Evolutionary conservation across 306 rosid species (phyloP).

Genomic region (Rosa lucieae): DNA sequence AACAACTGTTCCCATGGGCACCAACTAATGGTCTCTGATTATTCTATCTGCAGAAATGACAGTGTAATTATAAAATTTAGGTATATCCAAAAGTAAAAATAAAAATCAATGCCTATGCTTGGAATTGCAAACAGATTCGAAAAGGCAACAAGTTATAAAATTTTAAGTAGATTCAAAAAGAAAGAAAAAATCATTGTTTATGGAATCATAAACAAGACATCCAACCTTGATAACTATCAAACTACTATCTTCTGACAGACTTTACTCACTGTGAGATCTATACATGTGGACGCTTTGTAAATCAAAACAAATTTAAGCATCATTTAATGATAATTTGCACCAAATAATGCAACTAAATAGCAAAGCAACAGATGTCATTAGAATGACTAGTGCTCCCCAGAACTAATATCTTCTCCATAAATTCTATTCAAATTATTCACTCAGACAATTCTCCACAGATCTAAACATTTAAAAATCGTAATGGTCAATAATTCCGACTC

Average conservation of each 20-base stretch:
- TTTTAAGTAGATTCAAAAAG: not conserved
- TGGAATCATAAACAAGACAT: not conserved
- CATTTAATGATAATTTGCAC: not conserved
- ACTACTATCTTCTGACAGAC: not conserved
- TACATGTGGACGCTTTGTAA: not conserved
- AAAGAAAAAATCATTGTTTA: not conserved
- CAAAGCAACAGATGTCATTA: not conserved
- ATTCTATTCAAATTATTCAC: not conserved
- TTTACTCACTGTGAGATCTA: constrained; percentile 8
- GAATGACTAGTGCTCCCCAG: not conserved
- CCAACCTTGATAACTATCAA: not conserved
- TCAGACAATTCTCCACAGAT: too few species aligned
- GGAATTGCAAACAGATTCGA: not conserved
- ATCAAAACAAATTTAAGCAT: not conserved
- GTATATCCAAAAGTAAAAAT: not conserved
- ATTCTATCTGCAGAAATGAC: constrained; percentile 32
- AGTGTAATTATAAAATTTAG: not conserved
- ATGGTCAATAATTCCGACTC: not conserved
- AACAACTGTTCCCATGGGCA: constrained; percentile 70
- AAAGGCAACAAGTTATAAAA: not conserved
- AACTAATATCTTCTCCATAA: not conserved
- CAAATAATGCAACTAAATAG: not conserved
- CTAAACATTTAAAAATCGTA: not conserved
- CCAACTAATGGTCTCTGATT: constrained; percentile 29
- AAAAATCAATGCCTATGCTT: not conserved